phyloP scores from a whole-genome alignment of 768 basidiomycete genomes.

The Russula ochroleuca region DNA sequence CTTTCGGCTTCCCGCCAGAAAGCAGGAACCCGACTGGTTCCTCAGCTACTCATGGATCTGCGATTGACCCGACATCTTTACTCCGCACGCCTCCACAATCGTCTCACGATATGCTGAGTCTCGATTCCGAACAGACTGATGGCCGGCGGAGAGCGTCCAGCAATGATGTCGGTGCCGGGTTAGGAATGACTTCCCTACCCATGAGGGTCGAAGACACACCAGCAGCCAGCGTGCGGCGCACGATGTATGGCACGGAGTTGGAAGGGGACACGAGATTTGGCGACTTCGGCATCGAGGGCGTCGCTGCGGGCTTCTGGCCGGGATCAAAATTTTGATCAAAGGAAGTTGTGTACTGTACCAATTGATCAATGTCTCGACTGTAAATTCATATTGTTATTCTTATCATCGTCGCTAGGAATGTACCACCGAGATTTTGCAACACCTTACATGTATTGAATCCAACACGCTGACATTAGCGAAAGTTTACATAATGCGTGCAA shows the following conservation, averaged over 20 bases:
- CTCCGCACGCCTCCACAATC: constrained; percentile 25
- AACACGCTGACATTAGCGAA: background rate
- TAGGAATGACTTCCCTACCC: constrained; percentile 42
- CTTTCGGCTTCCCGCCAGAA: constrained; percentile 22
- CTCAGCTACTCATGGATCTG: constrained; percentile 15
- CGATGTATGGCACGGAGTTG: constrained; percentile 82
- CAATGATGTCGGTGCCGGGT: constrained; percentile 44
- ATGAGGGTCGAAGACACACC: constrained; percentile 43
- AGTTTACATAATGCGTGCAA: background rate
- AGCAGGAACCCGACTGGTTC: constrained; percentile 17
- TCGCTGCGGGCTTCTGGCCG: constrained; percentile 69
- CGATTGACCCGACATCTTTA: constrained; percentile 23
- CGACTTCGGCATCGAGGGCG: constrained; percentile 76
- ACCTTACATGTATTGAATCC: background rate
- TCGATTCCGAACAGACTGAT: constrained; percentile 16
- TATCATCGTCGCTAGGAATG: constrained; percentile 18
- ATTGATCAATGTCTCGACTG: background rate
- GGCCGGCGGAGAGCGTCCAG: constrained; percentile 31
- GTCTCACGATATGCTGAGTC: constrained; percentile 7
- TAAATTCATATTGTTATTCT: constrained; percentile 23
- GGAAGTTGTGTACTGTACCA: background rate
- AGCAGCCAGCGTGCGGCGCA: constrained; percentile 51
- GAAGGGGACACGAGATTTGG: constrained; percentile 82
- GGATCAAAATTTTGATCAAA: constrained; percentile 42
- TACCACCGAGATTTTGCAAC: constrained; percentile 10